phyloP scores from a whole-genome alignment of 2,329 filamentous ascomycete species.

The Sclerotinia spermophila region DNA sequence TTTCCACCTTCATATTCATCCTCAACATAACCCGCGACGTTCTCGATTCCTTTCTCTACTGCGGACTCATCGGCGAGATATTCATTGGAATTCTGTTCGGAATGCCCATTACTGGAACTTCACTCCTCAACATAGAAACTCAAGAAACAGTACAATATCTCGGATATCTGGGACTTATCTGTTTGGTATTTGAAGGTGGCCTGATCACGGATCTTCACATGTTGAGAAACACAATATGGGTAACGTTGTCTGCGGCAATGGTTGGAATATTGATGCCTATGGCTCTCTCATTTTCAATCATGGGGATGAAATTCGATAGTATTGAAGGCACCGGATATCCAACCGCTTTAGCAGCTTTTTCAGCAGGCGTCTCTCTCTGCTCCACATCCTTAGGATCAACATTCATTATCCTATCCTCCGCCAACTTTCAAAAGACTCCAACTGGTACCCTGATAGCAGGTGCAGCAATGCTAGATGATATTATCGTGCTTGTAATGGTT shows the following conservation, averaged over 20 bases:
- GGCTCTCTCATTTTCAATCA: conserved; percentile 2
- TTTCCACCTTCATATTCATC: conserved; percentile 7
- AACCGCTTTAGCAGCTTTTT: conserved; percentile 14
- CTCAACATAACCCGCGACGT: conserved; percentile 10
- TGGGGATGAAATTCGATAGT: neutral
- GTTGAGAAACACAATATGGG: conserved; percentile 8
- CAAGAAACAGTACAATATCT: conserved; percentile 17
- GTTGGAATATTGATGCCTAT: conserved; percentile 7
- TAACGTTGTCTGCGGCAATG: neutral
- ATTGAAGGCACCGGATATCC: neutral
- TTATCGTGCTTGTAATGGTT: conserved; percentile 16
- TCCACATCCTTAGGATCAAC: conserved; percentile 15
- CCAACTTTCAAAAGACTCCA: conserved; percentile 17
- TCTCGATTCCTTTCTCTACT: conserved; percentile 15
- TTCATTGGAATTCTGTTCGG: conserved; percentile 11
- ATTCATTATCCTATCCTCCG: conserved; percentile 13
- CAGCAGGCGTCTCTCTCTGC: conserved; percentile 14
- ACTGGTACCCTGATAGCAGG: conserved; percentile 13
- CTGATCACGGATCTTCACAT: conserved; percentile 11
- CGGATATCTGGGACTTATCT: conserved; percentile 14
- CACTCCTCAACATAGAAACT: neutral
- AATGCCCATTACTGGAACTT: conserved; percentile 9
- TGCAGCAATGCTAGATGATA: conserved; percentile 14
- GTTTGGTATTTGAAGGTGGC: conserved; percentile 18
- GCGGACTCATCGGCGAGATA: conserved; percentile 16